Evolutionary conservation across 164 flowering plant species (phyloP), one percentile per base, ranked within the genome.

Genomic region (Hamamelis virginiana): DNA sequence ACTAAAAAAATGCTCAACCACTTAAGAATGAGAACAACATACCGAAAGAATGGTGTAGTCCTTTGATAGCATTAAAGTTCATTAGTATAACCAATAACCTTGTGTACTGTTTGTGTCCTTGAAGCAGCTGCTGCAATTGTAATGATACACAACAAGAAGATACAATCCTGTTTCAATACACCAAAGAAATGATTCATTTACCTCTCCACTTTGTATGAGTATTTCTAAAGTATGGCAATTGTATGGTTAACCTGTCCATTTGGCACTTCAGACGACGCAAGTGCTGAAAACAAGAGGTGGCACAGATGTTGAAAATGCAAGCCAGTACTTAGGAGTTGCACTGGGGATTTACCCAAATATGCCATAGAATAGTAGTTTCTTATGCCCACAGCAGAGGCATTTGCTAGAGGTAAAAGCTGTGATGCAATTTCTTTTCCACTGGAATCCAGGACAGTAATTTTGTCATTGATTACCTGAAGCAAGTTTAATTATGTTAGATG

Each of bases 221-320:
- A 9, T 48, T 26, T 6, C 59, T 53, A 44, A 26, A 63, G 46
- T 18, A 65, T 5, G 12, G 28, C 25, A 72, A 16, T 25, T 14
- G 69, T 15, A 8, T 2, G 22, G 15, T 19, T 50, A 66, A 90
- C 96, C 96, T 85, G 82, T 45, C n/a, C 50, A n/a, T 78, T 83
- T 82, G 21, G 82, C 76, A 59, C 55, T 71, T 44, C 93, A 82
- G 64, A 94, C 74, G 50, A 65, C 63, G 67, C 89, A 94, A 22
- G 95, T 88, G 80, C 81, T 91, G 87, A 87, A 92, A 76, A 97
- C 98, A 75, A 94, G 89, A 44, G 97, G 97, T 47, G 97, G 97
- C 47, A 87, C 91, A 76, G 92, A 73, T 47, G 84, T 97, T 47
- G 79, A 21, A 82, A 92, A 90, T 28, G 86, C 97, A 68, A 94